These are phyloP conservation scores for Collybiopsis confluens DNA, from an alignment of 768 basidiomycete species.

Conservation along the genomic window DNA sequence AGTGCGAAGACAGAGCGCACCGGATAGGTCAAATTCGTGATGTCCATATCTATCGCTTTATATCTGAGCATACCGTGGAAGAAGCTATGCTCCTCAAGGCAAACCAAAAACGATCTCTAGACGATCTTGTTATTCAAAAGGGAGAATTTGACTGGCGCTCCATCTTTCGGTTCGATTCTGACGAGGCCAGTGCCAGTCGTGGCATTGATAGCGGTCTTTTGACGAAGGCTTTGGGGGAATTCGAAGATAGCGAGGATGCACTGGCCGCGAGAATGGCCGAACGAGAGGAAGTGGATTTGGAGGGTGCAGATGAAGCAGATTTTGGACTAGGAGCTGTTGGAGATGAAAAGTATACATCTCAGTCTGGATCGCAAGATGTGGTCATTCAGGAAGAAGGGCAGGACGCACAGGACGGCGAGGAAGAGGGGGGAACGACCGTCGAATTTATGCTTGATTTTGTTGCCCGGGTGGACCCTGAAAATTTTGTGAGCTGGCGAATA, in stretches of 20 bases:
- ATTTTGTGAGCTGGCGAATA: slow-evolving; percentile 70
- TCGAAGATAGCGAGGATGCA: slow-evolving; percentile 86
- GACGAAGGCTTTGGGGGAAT: slow-evolving; percentile 74
- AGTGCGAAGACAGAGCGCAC: slow-evolving; percentile 96
- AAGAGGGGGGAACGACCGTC: slow-evolving; percentile 69
- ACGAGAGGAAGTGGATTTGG: slow-evolving; percentile 64
- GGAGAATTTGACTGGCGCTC: slow-evolving; percentile 95
- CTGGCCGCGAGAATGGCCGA: slow-evolving; percentile 77
- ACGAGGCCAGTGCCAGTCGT: slow-evolving; percentile 27
- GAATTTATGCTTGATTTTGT: slow-evolving; percentile 83
- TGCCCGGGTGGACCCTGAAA: slow-evolving; percentile 51
- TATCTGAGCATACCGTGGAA: slow-evolving; percentile 87
- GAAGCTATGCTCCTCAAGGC: slow-evolving; percentile 96
- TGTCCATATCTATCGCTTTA: slow-evolving; percentile 94
- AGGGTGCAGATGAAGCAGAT: slow-evolving; percentile 78
- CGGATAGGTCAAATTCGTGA: slow-evolving; percentile 97
- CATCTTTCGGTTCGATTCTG: slow-evolving; percentile 60
- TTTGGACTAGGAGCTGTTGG: slow-evolving; percentile 37
- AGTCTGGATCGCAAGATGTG: neutral
- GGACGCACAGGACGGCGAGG: slow-evolving; percentile 38
- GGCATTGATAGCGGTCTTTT: slow-evolving; percentile 21
- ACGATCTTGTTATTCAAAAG: slow-evolving; percentile 87
- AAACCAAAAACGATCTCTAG: slow-evolving; percentile 93
- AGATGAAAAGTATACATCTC: neutral
- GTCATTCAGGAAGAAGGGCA: slow-evolving; percentile 17